Conservation (phyloP, 176 grass and related monocot species). For the Otatea glauca region DNA sequence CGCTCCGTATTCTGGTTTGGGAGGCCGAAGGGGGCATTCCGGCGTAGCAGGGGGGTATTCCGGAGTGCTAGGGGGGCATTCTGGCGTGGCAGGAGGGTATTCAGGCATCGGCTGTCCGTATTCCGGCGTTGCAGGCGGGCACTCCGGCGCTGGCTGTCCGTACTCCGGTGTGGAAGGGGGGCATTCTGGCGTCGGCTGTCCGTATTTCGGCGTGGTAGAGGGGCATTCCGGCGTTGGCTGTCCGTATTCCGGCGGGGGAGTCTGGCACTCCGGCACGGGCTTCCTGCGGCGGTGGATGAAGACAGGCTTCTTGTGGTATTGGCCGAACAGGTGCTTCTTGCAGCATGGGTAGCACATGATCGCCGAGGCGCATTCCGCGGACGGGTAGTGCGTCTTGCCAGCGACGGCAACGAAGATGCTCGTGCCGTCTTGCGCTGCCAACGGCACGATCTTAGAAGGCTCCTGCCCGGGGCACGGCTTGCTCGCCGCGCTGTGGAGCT, state of each 20-base stretch:
- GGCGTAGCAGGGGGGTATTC: neutral
- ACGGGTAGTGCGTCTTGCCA: conserved; percentile 14
- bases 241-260: neutral
- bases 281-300: neutral
- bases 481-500: conserved; percentile 14
- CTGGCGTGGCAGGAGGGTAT: neutral
- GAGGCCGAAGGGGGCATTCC: neutral
- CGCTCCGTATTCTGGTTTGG: neutral
- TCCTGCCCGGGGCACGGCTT: conserved; percentile 29
- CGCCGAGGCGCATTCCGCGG: neutral
- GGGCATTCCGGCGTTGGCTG: neutral
- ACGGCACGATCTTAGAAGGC: conserved; percentile 21
- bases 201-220: neutral
- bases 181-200: neutral
- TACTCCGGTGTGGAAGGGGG: neutral
- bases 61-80: neutral
- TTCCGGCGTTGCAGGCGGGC: neutral
- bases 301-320: conserved; percentile 29
- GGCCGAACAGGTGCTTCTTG: conserved; percentile 6
- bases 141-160: neutral
- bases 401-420: conserved; percentile 34
- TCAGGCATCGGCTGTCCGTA: neutral
- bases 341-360: neutral
- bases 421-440: no score
- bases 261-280: neutral